Base-by-base conservation (phyloP, 805 yeast species). In the Zygoascus tannicola region DNA sequence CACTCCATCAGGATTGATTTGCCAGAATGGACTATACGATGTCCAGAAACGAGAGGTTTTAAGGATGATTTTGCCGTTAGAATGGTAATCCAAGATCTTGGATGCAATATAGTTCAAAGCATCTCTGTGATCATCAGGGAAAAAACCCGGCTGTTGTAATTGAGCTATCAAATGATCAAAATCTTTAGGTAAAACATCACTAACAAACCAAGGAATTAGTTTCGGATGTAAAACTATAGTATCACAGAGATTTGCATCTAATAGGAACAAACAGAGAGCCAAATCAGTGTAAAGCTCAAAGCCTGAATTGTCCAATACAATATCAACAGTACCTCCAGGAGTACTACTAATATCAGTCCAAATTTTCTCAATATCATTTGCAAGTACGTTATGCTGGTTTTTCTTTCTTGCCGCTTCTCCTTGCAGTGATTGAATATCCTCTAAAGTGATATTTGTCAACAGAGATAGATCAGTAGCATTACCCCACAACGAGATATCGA, bases 401-500 rank as follows among this genome's bases (percentile, higher is more conserved):
- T 80, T 77, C 57, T 79, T 81, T 53, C 97, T 73, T 16, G 86
- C 86, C 50, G 82, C 86, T 10, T 82, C 84, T 35, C 96, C 96
- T 68, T 92, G 99, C 33, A 86, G 77, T 4, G 90, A 78, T 62
- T 85, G 83, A 56, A 92, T 82, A 52, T 92, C 96, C 38, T 88
- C 96, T 22, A 86, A 60, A 16, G 67, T 52, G 32, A 63, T 57
- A 5, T 87, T 78, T n/a, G 90, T 86, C 50, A 92, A 70, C 43
- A 94, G 67, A 0, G 97, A 86, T 57, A 92, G 72, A 63, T 92
- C 99, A 3, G 97, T 85, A 16, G 97, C 97, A 63, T 92, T 92
- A 22, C 99, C 99, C 99, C 99, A 92, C 43, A 92, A 65, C 0
- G 96, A 85, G 44, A 90, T 76, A 58, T 87, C 95, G 35, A 84